A percentile compares a stretch with the other conserved stretches of the same genome.
phyloP scores from a whole-genome alignment of 2,329 filamentous ascomycete species.

The Tolypocladium tropicale region DNA sequence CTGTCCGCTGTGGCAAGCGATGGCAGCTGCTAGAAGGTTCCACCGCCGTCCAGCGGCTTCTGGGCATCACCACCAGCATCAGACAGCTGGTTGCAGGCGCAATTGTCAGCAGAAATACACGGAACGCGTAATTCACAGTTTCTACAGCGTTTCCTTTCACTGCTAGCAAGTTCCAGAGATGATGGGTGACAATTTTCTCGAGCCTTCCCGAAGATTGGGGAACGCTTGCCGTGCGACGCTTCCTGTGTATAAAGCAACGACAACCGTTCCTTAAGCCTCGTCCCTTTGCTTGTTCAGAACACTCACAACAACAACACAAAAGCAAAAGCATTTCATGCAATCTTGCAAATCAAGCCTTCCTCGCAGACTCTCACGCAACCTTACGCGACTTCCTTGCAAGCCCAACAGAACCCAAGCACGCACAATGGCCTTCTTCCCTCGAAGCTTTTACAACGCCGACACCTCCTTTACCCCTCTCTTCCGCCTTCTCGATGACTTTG shows the following conservation, averaged over 20 bases:
- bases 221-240: conserved; percentile 3
- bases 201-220: conserved; percentile 9
- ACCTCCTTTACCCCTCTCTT: conserved; percentile 50
- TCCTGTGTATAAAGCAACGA: conserved; percentile 19
- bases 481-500: conserved; percentile 54
- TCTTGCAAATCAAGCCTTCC: conserved; percentile 13
- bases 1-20: neutral
- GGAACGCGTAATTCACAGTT: neutral
- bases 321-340: conserved; percentile 11
- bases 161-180: conserved; percentile 12
- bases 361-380: conserved; percentile 13
- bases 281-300: conserved; percentile 13
- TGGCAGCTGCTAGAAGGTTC: conserved; percentile 13
- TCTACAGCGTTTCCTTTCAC: neutral
- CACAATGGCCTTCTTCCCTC: conserved; percentile 53
- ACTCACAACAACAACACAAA: conserved; percentile 7
- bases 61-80: conserved; percentile 1
- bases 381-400: conserved; percentile 14
- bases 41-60: conserved; percentile 10
- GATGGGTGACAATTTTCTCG: conserved; percentile 7
- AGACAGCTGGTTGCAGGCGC: neutral
- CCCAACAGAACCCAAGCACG: conserved; percentile 10
- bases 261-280: conserved; percentile 4
- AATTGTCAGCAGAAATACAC: conserved; percentile 5
- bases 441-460: conserved; percentile 37